phyloP scores from a whole-genome alignment of 108 stramenopile genomes.

The Tribonema minus region DNA sequence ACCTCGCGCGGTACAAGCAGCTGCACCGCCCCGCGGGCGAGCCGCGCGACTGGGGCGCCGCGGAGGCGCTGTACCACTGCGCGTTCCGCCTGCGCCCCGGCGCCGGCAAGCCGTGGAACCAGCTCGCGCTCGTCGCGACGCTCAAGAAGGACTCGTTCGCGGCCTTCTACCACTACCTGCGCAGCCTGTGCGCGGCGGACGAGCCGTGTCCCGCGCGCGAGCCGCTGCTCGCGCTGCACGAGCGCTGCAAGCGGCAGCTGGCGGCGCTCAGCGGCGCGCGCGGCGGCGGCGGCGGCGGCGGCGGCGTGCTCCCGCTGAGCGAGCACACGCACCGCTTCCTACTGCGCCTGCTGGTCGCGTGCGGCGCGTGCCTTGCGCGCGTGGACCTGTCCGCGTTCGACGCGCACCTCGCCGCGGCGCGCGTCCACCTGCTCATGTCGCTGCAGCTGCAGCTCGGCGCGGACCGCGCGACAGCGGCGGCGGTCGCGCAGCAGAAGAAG shows the following conservation, averaged over 20 bases:
- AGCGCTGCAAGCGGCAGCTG: slow-evolving; percentile 25
- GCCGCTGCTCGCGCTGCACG: slow-evolving; percentile 20
- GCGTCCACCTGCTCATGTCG: not conserved
- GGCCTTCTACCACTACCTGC: slow-evolving; percentile 29
- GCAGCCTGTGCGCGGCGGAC: slow-evolving; percentile 12
- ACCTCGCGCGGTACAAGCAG: slow-evolving; percentile 24
- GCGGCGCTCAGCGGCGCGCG: slow-evolving; percentile 6
- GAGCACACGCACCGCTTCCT: slow-evolving; percentile 25
- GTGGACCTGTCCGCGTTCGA: slow-evolving; percentile 31
- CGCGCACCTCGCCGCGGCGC: not conserved
- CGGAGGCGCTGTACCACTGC: slow-evolving; percentile 19
- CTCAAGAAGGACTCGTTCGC: slow-evolving; percentile 17
- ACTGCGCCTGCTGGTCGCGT: slow-evolving; percentile 24
- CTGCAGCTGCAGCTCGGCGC: not conserved
- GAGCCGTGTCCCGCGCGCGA: slow-evolving; percentile 8
- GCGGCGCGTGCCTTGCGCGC: slow-evolving; percentile 16
- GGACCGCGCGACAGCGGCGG: not conserved
- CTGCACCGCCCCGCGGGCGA: not conserved
- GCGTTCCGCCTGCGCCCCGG: slow-evolving; percentile 17
- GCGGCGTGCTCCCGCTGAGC: slow-evolving; percentile 5
- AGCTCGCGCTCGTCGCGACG: slow-evolving; percentile 24
- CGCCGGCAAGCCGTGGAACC: slow-evolving; percentile 38
- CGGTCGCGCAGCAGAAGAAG: not conserved
- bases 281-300: not conserved
- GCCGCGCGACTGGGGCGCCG: not conserved